These are phyloP conservation scores for Sechiopsis laciniata DNA, from an alignment of 306 rosid species.

Conservation along the genomic window DNA sequence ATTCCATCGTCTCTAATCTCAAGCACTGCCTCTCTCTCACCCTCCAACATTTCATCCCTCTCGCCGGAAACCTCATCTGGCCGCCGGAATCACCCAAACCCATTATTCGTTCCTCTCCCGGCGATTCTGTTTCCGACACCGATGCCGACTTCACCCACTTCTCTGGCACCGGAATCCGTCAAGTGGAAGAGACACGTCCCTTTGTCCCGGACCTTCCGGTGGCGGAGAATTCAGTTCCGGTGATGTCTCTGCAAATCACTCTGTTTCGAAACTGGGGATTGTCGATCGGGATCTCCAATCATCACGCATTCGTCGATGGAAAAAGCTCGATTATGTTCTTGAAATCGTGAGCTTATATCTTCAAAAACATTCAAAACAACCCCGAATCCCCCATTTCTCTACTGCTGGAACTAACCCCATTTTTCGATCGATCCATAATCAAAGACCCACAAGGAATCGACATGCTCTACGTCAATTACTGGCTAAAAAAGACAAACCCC, in stretches of 20 bases:
- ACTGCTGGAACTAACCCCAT: conserved; percentile 34
- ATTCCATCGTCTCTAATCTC: conserved; percentile 29
- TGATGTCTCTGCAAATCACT: conserved; percentile 43
- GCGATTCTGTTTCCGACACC: conserved; percentile 46
- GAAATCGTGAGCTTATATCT: conserved; percentile 44
- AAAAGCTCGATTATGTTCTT: conserved; percentile 36
- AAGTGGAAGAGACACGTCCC: conserved; percentile 25
- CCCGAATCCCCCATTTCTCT: conserved; percentile 6
- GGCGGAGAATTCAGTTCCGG: conserved; percentile 19
- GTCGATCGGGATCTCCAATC: conserved; percentile 36
- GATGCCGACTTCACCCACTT: conserved; percentile 29
- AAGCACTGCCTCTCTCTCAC: conserved; percentile 49
- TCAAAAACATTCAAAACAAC: conserved; percentile 13
- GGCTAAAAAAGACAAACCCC: conserved; percentile 20
- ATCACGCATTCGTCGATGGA: conserved; percentile 53
- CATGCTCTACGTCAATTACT: background rate
- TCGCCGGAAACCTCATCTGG: conserved; percentile 47
- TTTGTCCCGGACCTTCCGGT: conserved; percentile 38
- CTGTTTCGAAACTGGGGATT: conserved; percentile 42
- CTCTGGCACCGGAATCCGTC: conserved; percentile 20
- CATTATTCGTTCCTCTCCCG: conserved; percentile 28
- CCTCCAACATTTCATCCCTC: conserved; percentile 45
- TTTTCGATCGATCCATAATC: conserved; percentile 33
- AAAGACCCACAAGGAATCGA: conserved; percentile 28
- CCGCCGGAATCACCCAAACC: conserved; percentile 35